phyloP scores from a whole-genome alignment of 495 filamentous ascomycete genomes.

The Parathielavia appendiculata region DNA sequence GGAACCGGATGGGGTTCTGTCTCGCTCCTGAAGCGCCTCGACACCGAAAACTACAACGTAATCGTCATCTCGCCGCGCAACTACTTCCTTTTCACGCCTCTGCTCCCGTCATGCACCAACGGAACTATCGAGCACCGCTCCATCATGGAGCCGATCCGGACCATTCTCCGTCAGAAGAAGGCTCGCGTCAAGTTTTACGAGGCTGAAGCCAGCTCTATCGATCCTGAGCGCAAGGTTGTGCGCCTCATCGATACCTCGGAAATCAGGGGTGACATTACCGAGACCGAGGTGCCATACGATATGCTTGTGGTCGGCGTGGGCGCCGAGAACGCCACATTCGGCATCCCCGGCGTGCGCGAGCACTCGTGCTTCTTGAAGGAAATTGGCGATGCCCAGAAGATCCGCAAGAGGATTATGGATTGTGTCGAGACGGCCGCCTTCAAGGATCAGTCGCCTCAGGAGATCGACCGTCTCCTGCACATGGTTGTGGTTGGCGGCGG shows the following conservation, averaged over 20 bases:
- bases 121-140: conserved; percentile 97
- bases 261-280: conserved; percentile 73
- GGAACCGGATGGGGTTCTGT: conserved; percentile 96
- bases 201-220: conserved; percentile 94
- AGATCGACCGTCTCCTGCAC: conserved; percentile 89
- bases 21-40: conserved; percentile 94
- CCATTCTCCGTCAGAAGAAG: conserved; percentile 89
- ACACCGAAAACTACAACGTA: conserved; percentile 98
- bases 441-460: conserved; percentile 89
- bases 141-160: conserved; percentile 98
- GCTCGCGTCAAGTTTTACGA: conserved; percentile 93
- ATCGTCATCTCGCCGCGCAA: conserved; percentile 93
- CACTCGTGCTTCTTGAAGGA: conserved; percentile 98
- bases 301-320: conserved; percentile 97
- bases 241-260: conserved; percentile 89
- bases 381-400: conserved; percentile 88
- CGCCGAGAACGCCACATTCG: conserved; percentile 97
- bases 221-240: conserved; percentile 82
- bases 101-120: conserved; percentile 93
- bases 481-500: conserved; percentile 99
- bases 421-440: conserved; percentile 97
- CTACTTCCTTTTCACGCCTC: conserved; percentile 98
- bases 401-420: conserved; percentile 99
- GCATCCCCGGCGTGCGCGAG: conserved; percentile 91
- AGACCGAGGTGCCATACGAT: conserved; percentile 93